phyloP scores from a whole-genome alignment of 495 filamentous ascomycete species.

The Penicillium silybi region DNA sequence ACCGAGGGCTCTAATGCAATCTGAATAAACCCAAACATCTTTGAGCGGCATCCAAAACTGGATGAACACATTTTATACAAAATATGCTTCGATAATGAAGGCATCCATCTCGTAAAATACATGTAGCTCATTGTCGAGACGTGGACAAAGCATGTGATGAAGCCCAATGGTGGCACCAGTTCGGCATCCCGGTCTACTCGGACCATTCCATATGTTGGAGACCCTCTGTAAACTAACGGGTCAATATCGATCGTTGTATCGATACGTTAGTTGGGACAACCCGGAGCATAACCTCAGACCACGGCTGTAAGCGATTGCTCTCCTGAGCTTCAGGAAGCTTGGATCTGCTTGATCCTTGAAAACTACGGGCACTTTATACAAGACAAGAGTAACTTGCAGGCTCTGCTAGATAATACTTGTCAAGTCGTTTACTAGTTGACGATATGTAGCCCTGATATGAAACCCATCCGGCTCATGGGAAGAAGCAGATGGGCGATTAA shows the following conservation, averaged over 20 bases:
- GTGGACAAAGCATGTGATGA: background rate
- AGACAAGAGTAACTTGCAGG: background rate
- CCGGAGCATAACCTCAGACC: background rate
- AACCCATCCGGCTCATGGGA: conserved; percentile 47
- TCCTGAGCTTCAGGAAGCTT: background rate
- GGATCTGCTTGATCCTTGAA: background rate
- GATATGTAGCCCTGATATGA: conserved; percentile 53
- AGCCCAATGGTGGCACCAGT: background rate
- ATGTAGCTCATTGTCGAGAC: too few species aligned
- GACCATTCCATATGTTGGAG: background rate
- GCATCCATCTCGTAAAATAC: background rate
- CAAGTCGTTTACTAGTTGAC: background rate
- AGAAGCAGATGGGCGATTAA: conserved; percentile 56
- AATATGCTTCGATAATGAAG: background rate
- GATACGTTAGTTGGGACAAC: background rate
- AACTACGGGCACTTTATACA: background rate
- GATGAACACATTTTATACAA: background rate
- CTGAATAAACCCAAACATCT: background rate
- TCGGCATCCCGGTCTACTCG: background rate
- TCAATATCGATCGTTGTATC: background rate
- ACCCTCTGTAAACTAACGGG: background rate
- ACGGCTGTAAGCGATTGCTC: too few species aligned
- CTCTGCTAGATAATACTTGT: background rate
- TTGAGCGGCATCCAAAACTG: background rate
- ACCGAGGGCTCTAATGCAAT: background rate